Evolutionary conservation across 1,284 basidiomycete genomes (phyloP).

Genomic region (Austropuccinia psidii): DNA sequence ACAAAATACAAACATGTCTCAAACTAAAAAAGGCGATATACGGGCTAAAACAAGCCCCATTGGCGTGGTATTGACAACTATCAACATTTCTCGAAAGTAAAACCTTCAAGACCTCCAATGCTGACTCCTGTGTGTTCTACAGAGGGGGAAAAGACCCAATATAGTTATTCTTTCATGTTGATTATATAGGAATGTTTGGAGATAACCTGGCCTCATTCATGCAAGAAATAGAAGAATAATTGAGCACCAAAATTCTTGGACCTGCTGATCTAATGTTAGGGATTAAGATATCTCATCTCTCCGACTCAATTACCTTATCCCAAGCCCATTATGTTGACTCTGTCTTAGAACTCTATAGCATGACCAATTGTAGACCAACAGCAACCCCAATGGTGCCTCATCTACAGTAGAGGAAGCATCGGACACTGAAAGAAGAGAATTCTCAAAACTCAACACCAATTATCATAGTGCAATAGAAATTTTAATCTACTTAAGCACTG

Average conservation of each 20-base stretch:
- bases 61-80: neutral
- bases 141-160: neutral
- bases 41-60: neutral
- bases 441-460: too few relatives aligned
- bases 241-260: neutral
- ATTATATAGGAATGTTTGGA: neutral
- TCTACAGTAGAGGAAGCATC: too few relatives aligned
- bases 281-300: constrained; percentile 25
- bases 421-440: too few relatives aligned
- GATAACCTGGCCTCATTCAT: neutral
- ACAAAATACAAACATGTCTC: neutral
- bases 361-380: too few relatives aligned
- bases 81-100: neutral
- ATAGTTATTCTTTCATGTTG: neutral
- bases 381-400: too few relatives aligned
- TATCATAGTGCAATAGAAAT: too few relatives aligned
- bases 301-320: too few relatives aligned
- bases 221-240: neutral
- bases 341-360: too few relatives aligned
- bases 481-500: too few relatives aligned
- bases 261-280: neutral
- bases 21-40: neutral
- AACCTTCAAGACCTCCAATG: neutral
- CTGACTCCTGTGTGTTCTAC: constrained; percentile 1
- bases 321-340: too few relatives aligned